Conservation (phyloP, 257 asterid species). For the Verbascum thapsus region DNA sequence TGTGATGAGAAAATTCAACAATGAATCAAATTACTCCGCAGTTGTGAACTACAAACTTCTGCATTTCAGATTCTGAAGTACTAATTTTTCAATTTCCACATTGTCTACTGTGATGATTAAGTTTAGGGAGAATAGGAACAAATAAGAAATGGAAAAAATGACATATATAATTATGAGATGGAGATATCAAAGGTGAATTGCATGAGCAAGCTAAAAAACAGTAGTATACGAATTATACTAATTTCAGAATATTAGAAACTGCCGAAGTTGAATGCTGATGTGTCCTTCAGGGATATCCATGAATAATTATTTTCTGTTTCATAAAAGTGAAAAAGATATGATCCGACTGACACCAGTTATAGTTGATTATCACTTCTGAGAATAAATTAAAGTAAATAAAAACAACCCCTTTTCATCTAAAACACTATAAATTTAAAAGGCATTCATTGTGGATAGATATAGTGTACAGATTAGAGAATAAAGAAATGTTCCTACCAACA, state of each 20-base stretch:
- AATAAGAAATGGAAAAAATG: neutral
- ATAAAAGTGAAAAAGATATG: constrained; percentile 2
- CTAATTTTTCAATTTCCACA: neutral
- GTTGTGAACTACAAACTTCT: neutral
- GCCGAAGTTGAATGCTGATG: neutral
- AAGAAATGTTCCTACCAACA: constrained; percentile 67
- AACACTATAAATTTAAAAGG: neutral
- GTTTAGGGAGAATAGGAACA: neutral
- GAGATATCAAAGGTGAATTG: neutral
- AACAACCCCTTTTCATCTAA: neutral
- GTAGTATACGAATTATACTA: neutral
- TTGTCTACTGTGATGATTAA: neutral
- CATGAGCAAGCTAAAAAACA: neutral
- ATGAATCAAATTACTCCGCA: constrained; percentile 11
- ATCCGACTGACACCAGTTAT: neutral
- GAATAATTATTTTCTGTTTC: too few species aligned
- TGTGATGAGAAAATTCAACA: constrained; percentile 17
- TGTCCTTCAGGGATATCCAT: constrained; percentile 15
- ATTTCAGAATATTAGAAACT: neutral
- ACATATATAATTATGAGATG: neutral
- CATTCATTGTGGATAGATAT: neutral
- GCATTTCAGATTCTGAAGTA: neutral
- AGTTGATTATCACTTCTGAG: neutral
- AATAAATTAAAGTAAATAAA: neutral
- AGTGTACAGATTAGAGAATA: neutral